Percentiles rank a stretch among this genome's conserved stretches.
Conservation (phyloP, 768 basidiomycete genomes). For the Termitomyces sp. region DNA sequence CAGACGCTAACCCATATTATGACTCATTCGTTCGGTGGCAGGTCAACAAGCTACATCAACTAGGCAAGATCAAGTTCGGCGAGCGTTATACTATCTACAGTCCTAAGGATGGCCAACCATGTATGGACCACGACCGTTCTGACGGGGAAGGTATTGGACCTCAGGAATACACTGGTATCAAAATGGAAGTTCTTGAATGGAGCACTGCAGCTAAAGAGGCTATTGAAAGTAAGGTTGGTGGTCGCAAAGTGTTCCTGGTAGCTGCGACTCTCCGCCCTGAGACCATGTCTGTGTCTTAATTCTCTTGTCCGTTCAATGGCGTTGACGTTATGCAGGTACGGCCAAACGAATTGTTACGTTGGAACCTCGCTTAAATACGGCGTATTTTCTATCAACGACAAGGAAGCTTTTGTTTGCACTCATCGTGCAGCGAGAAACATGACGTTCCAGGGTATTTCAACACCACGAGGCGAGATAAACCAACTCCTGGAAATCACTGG, state of each 20-base stretch:
- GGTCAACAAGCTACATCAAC: constrained; percentile 81
- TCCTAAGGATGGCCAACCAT: constrained; percentile 97
- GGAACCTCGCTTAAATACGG: constrained; percentile 89
- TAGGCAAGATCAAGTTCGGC: constrained; percentile 96
- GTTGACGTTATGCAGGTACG: constrained; percentile 56
- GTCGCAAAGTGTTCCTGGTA: constrained; percentile 84
- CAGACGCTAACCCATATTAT: constrained; percentile 94
- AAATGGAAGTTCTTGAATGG: constrained; percentile 91
- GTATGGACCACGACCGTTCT: constrained; percentile 98
- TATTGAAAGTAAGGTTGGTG: constrained; percentile 65
- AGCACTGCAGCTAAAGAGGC: constrained; percentile 57
- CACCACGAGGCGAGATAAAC: constrained; percentile 62
- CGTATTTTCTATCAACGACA: constrained; percentile 80
- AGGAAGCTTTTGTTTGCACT: constrained; percentile 86
- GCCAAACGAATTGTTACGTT: constrained; percentile 98
- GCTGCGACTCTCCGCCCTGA: constrained; percentile 95
- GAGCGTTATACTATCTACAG: constrained; percentile 98
- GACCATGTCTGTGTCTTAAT: constrained; percentile 66
- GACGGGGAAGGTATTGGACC: constrained; percentile 94
- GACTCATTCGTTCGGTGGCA: constrained; percentile 98
- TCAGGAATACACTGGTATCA: constrained; percentile 91
- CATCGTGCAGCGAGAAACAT: constrained; percentile 93
- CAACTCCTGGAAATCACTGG: constrained; percentile 79
- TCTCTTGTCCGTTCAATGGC: constrained; percentile 1
- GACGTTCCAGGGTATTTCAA: constrained; percentile 87